phyloP scores from a whole-genome alignment of 495 filamentous ascomycete species.

The Glonium stellatum region DNA sequence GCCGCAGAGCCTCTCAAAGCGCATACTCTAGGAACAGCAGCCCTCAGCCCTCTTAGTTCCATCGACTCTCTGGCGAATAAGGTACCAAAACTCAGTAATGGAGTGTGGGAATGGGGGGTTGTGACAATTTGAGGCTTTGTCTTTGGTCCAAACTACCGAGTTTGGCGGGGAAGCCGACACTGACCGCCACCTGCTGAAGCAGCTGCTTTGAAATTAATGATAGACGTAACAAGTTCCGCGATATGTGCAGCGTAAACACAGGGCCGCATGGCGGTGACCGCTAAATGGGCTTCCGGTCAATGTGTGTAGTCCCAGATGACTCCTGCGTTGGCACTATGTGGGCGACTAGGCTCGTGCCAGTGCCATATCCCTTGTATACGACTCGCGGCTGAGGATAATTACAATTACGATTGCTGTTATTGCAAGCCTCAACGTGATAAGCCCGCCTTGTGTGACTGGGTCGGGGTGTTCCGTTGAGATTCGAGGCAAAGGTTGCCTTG shows the following conservation, averaged over 20 bases:
- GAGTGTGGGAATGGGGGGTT: slow-evolving; percentile 21
- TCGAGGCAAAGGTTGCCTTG: neutral
- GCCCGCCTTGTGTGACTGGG: slow-evolving; percentile 11
- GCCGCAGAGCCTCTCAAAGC: neutral
- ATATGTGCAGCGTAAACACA: neutral
- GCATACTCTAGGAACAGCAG: neutral
- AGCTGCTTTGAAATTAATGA: neutral
- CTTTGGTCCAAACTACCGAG: neutral
- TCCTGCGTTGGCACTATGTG: no score
- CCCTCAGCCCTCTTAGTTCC: slow-evolving; percentile 14
- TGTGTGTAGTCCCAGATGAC: no score
- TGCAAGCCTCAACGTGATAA: slow-evolving; percentile 14
- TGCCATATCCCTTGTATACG: slow-evolving; percentile 1
- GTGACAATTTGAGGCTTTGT: neutral
- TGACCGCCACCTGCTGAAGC: neutral
- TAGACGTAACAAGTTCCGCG: neutral
- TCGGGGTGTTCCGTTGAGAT: neutral
- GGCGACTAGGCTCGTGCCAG: neutral
- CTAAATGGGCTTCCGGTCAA: no score
- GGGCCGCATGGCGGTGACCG: no score
- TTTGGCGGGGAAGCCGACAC: neutral
- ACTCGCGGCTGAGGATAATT: slow-evolving; percentile 7
- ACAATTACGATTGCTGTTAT: slow-evolving; percentile 10
- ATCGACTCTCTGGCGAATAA: slow-evolving; percentile 17
- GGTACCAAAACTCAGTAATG: slow-evolving; percentile 11